phyloP scores from a whole-genome alignment of 2,329 filamentous ascomycete genomes.

The Colletotrichum lini region DNA sequence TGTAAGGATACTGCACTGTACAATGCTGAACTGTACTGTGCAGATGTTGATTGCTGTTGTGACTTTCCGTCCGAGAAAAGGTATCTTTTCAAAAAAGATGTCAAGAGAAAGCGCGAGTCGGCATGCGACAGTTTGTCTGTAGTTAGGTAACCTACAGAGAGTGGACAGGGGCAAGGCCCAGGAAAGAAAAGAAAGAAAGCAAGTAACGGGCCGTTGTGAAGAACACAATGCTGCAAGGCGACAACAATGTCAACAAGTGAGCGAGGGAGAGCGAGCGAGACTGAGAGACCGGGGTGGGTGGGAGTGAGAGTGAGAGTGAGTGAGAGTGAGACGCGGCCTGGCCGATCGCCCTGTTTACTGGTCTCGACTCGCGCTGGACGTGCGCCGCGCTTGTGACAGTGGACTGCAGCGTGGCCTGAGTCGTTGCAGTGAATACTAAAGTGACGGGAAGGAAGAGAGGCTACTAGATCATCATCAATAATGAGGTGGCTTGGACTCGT shows the following conservation, averaged over 20 bases:
- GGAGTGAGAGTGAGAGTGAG: neutral
- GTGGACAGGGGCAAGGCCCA: too few species aligned
- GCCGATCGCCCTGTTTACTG: neutral
- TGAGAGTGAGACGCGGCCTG: slow-evolving; percentile 2
- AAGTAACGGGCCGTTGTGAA: too few species aligned
- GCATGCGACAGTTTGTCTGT: too few species aligned
- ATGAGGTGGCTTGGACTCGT: neutral
- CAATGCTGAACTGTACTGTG: too few species aligned
- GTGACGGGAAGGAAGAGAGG: neutral
- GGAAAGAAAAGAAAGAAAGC: neutral
- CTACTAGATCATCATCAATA: neutral
- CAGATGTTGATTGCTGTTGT: too few species aligned
- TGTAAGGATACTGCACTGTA: too few species aligned
- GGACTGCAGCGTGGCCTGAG: neutral
- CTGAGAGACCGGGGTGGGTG: neutral
- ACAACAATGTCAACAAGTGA: too few species aligned
- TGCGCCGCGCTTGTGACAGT: slow-evolving; percentile 28
- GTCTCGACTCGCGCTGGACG: slow-evolving; percentile 10
- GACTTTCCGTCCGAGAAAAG: too few species aligned
- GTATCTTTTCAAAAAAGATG: too few species aligned
- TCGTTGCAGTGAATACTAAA: neutral
- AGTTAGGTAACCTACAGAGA: too few species aligned
- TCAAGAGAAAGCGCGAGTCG: too few species aligned
- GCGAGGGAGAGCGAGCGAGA: neutral
- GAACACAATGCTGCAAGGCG: too few species aligned